Evolutionary conservation across 202 grass and related monocot genomes (phyloP), one percentile per base, ranked within the genome.

Genomic region (Zizania palustris): DNA sequence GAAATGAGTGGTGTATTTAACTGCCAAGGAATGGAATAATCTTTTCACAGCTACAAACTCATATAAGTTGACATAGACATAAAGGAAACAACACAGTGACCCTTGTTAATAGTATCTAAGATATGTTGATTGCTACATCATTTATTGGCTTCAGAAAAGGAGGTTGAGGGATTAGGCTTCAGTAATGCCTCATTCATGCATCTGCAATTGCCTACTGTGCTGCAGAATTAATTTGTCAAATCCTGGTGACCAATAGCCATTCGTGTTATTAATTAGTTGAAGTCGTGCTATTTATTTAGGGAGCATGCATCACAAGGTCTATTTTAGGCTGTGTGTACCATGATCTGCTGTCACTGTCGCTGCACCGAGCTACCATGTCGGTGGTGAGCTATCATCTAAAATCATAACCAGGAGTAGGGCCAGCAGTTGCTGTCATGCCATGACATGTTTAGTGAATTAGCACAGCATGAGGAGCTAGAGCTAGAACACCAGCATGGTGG

Each of bases 381-480:
- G 77, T 85, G 86, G 28, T 2, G 81, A 11, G 22, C n/a, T 80
- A 45, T 41, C 9, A 44, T 58, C 44, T 48, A 71, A 57, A 76
- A 77, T 28, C 54, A 45, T 53, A 75, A 65, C 59, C 75, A 71
- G 5, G 1, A 48, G 70, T 80, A 84, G 86, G 85, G 57, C 57
- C 76, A 35, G 70, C 22, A 38, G 70, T 79, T 45, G 69, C 45
- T 80, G 69, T 83, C 80, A 75, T 83, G 55, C 74, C 15, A 63
- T 84, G 63, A 38, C 43, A 69, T 75, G 75, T 75, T 80, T 76
- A 81, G 80, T 84, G 63, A 76, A 60, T 55, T 48, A 80, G 75
- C 80, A 75, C 28, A 49, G 28, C 28, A 28, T 28, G 75, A 63
- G 36, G 76, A 84, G 71, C n/a, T n/a, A n/a, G 65, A 51, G 75